Evolutionary conservation across 495 filamentous ascomycete species (phyloP), one percentile per base, ranked within the genome.

Genomic region (Astrothelium subdiscretum): DNA sequence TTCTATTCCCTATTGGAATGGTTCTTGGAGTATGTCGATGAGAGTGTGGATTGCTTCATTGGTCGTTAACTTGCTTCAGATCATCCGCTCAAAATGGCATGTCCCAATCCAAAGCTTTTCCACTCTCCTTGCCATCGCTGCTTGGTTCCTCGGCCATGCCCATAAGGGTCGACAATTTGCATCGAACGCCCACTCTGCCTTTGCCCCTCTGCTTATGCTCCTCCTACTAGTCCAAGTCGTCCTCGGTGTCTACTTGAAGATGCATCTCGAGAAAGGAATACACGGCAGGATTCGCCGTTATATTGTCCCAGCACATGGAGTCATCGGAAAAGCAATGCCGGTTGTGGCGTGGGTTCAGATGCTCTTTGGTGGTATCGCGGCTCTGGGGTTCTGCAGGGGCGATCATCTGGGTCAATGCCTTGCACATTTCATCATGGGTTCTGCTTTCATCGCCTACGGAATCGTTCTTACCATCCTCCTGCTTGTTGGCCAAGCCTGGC

Each of bases 351-450:
- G 94, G 94, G 83, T 87, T 10, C 95, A 98, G 76, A 97, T 98
- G 88, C 71, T 98, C 6, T 95, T 98, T 73, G 94, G 94, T 31
- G 95, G 94, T 10, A 96, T 98, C 68, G 90, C 92, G 0, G 81
- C 89, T 44, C 76, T 96, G 62, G 94, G 94, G n/a, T 97, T 95
- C 77, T 98, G 94, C 72, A 86, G 87, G 59, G 91, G 79, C 27
- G 94, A 97, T 58, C 94, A 97, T 71, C 68, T 90, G 20, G 92
- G 92, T 5, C 95, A 98, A 76, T 98, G 94, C 75, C 75, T 90
- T 31, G 95, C 94, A 32, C 94, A 98, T 73, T 97, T 97, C 70
- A 97, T 97, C 71, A 97, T 98, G 95, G 94, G 94, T 22, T 88
- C 87, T 63, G 92, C 92, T 1, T 97, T 98, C 73, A 95, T 98